phyloP scores from a whole-genome alignment of 148 eudicot genomes.

The Fallopia convolvulus region DNA sequence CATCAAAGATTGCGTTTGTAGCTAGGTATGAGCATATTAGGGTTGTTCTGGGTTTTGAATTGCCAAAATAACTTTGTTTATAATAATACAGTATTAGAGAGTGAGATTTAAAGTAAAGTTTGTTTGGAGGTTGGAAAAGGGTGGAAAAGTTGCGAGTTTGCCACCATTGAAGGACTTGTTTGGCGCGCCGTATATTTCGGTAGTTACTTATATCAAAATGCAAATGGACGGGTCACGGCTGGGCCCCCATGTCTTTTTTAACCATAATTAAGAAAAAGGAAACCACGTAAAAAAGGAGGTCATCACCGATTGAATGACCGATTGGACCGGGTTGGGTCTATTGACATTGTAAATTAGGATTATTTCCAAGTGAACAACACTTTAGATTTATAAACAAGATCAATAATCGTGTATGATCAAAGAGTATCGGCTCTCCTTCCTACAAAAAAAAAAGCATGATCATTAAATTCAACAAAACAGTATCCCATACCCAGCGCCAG shows the following conservation, averaged over 20 bases:
- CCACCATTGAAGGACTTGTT: background rate
- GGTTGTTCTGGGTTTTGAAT: no score
- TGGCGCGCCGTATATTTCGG: constrained; percentile 7
- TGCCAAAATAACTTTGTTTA: background rate
- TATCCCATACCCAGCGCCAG: no score
- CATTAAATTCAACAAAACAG: no score
- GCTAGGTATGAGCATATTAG: background rate
- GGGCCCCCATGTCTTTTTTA: background rate
- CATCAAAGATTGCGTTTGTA: background rate
- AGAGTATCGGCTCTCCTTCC: no score
- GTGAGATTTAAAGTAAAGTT: background rate
- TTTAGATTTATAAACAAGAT: no score
- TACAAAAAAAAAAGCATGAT: no score
- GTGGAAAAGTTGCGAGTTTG: background rate
- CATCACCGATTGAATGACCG: no score
- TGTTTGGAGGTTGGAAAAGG: background rate
- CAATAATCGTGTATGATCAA: no score
- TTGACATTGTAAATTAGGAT: no score
- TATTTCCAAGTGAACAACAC: no score
- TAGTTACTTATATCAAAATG: background rate
- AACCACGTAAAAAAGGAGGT: no score
- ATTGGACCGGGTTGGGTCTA: no score
- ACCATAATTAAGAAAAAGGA: background rate
- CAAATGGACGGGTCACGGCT: background rate
- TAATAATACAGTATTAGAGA: background rate